Evolutionary conservation across 2,329 filamentous ascomycete species (phyloP), one percentile per base, ranked within the genome.

Genomic region (Thelonectria discophora): DNA sequence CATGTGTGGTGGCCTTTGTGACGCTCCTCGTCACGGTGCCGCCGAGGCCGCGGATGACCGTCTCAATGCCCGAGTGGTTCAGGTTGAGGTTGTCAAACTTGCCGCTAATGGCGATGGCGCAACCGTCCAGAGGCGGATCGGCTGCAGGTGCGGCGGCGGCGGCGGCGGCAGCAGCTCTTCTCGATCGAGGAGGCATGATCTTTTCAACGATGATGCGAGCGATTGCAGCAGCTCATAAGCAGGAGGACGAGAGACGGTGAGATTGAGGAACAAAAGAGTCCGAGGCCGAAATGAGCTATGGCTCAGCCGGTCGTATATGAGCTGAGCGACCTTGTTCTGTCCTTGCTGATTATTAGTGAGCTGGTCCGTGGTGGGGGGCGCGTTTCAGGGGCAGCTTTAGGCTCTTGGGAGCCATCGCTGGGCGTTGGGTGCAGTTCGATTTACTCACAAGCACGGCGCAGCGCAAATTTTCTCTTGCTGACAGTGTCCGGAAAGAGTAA

Each of bases 41-140:
- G 17, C 87, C 87, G 7, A 87, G 79, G 4, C 73, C 66, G 11
- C 72, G 75, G 55, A 87, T 77, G 48, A 80, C 74, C 20, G 74
- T 70, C 63, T 85, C 81, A 5, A 88, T 73, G 0, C 75, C 73
- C 6, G 74, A 67, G 62, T 91, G 74, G 17, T 74, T 73, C 63
- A 91, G 87, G 3, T 81, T 84, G 24, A 79, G 74, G 6, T 79
- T 78, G 1, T 82, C 76, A 66, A 91, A 88, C 5, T 83, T 84
- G 62, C 89, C 89, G 58, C 85, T 88, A 24, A 90, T 73, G 20
- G 82, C 84, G 46, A 92, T 78, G 6, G 77, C 77, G 66, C 76
- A 81, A 5, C 81, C 83, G 2, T 79, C 74, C 3, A 89, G 76
- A 0, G 84, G 76, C 27, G 62, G 65, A 20, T 66, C 62, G 39